phyloP scores from a whole-genome alignment of 1,139 yeast genomes.

The Geotrichum phurueaensis region DNA sequence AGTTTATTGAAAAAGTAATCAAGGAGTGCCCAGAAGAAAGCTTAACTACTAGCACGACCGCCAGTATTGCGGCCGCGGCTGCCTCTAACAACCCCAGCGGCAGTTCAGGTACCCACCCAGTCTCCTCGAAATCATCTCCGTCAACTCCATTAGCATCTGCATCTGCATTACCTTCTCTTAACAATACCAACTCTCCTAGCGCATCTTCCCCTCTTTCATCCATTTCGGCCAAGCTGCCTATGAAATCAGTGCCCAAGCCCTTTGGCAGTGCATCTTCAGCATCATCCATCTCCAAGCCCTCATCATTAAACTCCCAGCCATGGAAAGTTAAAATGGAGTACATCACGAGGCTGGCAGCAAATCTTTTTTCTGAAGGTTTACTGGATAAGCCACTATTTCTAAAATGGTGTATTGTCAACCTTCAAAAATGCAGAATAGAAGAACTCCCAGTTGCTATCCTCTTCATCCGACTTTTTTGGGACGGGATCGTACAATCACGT shows the following conservation, averaged over 20 bases:
- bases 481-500: conserved; percentile 50
- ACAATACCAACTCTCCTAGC: background rate
- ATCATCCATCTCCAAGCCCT: conserved; percentile 19
- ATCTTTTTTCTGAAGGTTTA: conserved; percentile 62
- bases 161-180: conserved; percentile 17
- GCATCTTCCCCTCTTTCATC: conserved; percentile 11
- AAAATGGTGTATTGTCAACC: conserved; percentile 54
- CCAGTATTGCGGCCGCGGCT: conserved; percentile 3
- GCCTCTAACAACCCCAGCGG: background rate
- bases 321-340: conserved; percentile 57
- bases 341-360: conserved; percentile 52
- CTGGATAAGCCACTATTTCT: conserved; percentile 58
- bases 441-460: conserved; percentile 53
- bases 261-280: conserved; percentile 18
- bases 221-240: conserved; percentile 3
- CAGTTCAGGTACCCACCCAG: background rate
- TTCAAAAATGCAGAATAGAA: conserved; percentile 44
- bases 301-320: conserved; percentile 19
- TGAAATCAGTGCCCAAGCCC: conserved; percentile 25
- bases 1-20: conserved; percentile 49
- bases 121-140: conserved; percentile 3
- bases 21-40: conserved; percentile 20
- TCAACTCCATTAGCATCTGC: conserved; percentile 17
- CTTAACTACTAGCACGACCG: background rate
- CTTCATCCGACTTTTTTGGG: conserved; percentile 66